Conservation (phyloP, 768 basidiomycete genomes). For the Hypholoma fasciculare region DNA sequence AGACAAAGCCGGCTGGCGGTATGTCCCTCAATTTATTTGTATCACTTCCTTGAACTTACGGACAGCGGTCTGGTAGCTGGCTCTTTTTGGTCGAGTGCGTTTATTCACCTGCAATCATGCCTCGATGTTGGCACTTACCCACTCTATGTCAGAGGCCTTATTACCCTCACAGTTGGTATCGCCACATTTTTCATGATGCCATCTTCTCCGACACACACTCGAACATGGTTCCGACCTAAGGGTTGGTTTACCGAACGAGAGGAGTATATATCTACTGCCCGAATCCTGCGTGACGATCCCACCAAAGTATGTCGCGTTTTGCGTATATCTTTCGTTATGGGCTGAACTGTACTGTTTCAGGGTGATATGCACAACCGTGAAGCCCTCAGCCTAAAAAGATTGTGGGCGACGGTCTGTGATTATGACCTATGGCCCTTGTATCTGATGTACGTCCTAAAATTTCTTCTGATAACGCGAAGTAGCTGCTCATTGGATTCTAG, state of each 20-base stretch:
- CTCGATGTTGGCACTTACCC: neutral
- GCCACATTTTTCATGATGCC: constrained; percentile 61
- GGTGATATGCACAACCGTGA: constrained; percentile 75
- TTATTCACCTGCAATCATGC: neutral
- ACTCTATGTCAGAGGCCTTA: constrained; percentile 11
- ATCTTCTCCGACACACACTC: constrained; percentile 59
- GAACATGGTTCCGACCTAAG: constrained; percentile 54
- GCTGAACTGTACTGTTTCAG: constrained; percentile 20
- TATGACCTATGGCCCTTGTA: constrained; percentile 72
- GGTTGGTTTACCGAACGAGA: constrained; percentile 67
- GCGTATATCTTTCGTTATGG: neutral
- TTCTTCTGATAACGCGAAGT: neutral
- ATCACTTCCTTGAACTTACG: neutral
- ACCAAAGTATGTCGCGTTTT: constrained; percentile 39
- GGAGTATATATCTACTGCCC: constrained; percentile 59
- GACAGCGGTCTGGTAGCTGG: constrained; percentile 33
- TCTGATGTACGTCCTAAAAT: constrained; percentile 35
- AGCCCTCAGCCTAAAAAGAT: constrained; percentile 45
- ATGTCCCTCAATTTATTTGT: constrained; percentile 2
- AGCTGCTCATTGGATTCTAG: constrained; percentile 38
- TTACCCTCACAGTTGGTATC: constrained; percentile 52
- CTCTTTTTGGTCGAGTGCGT: constrained; percentile 54
- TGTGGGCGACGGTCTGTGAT: constrained; percentile 58
- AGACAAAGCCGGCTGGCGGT: constrained; percentile 55
- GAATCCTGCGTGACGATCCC: constrained; percentile 65